These are phyloP conservation scores for Thalassiosira profunda DNA, from an alignment of 108 stramenopile species.

Conservation along the genomic window DNA sequence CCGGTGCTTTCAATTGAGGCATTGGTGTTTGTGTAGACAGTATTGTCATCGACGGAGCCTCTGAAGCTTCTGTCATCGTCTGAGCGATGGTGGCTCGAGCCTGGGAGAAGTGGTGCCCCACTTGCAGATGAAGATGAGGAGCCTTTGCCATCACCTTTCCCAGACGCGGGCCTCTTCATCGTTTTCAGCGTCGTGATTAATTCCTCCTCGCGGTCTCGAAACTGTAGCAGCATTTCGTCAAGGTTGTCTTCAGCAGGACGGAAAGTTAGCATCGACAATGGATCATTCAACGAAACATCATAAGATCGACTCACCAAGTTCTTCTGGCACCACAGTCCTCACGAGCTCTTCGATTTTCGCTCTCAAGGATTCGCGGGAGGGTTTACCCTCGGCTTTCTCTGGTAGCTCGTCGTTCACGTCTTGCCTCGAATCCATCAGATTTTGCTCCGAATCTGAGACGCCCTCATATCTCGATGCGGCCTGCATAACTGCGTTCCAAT, in stretches of 20 bases:
- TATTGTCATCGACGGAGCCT: not conserved
- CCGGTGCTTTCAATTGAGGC: too few relatives aligned
- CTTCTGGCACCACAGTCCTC: constrained; percentile 59
- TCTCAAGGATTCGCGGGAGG: constrained; percentile 9
- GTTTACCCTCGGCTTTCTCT: too few relatives aligned
- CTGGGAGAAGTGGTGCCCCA: not conserved
- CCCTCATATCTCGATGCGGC: constrained; percentile 47
- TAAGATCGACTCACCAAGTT: constrained; percentile 36
- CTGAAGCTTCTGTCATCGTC: not conserved
- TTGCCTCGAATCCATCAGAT: constrained; percentile 14
- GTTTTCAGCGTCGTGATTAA: constrained; percentile 5
- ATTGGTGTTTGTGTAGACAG: too few relatives aligned
- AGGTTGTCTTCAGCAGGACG: constrained; percentile 7
- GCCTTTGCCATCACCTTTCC: too few relatives aligned
- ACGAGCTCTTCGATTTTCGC: constrained; percentile 55
- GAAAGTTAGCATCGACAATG: too few relatives aligned
- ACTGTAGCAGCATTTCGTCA: constrained; percentile 15
- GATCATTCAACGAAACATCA: too few relatives aligned
- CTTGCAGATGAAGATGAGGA: not conserved
- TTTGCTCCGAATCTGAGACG: too few relatives aligned
- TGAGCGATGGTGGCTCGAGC: not conserved
- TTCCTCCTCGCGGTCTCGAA: constrained; percentile 10
- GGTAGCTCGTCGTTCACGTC: constrained; percentile 4
- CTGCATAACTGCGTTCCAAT: constrained; percentile 51
- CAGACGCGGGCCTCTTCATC: too few relatives aligned